phyloP scores from a whole-genome alignment of 2,329 filamentous ascomycete species.

The Xylariaceae sp. region DNA sequence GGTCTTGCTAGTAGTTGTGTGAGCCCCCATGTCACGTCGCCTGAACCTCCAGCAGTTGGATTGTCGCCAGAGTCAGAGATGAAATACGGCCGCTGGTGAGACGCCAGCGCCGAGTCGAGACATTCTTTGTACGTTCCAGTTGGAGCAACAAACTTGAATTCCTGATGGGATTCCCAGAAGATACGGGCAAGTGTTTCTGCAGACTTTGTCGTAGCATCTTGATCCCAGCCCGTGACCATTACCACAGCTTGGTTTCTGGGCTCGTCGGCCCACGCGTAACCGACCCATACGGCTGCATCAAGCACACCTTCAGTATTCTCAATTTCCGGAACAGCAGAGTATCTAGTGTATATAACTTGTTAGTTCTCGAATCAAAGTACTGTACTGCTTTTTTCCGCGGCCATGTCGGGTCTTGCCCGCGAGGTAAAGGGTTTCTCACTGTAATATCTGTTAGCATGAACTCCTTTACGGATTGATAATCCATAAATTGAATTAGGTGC shows the following conservation, averaged over 20 bases:
- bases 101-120: conserved; percentile 41
- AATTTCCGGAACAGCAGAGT: conserved; percentile 42
- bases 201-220: conserved; percentile 32
- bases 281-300: conserved; percentile 53
- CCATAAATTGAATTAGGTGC: too few relatives aligned
- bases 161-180: conserved; percentile 45
- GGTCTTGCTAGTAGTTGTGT: conserved; percentile 40
- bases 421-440: too few relatives aligned
- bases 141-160: conserved; percentile 50
- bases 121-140: conserved; percentile 45
- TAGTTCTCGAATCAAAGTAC: too few relatives aligned
- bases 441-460: too few relatives aligned
- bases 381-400: too few relatives aligned
- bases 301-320: conserved; percentile 39
- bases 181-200: conserved; percentile 42
- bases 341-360: conserved; percentile 19
- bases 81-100: conserved; percentile 43
- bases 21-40: conserved; percentile 51
- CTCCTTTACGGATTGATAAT: too few relatives aligned
- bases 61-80: conserved; percentile 55
- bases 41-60: conserved; percentile 51
- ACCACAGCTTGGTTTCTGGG: conserved; percentile 47
- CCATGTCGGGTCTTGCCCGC: too few relatives aligned
- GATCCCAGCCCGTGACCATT: conserved; percentile 49
- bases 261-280: conserved; percentile 52